Base-by-base conservation (phyloP, 176 grass and related monocot genomes). In the Avena sativa region DNA sequence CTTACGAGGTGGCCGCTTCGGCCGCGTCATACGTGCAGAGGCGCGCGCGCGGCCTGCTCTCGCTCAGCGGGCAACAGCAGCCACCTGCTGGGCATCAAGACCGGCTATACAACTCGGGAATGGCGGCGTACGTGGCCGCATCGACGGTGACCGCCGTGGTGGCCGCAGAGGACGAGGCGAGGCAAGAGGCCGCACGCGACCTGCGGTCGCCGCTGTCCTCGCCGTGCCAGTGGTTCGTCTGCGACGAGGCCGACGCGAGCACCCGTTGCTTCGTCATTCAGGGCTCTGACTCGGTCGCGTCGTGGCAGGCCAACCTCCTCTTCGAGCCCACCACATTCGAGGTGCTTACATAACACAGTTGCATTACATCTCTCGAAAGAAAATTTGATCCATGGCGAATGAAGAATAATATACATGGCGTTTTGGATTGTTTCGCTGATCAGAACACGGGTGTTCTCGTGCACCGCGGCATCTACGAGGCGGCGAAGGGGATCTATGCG, bases 381-480 rank as follows among this genome's bases (percentile, higher is more conserved):
- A 21, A 57, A 53, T 28, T 55, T 4, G 11, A 51, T 68, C 46
- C 79, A 51, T 69, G 79, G 61, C 79, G 44, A 52, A 49, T 66
- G 17, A 20, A 61, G 70, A 43, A 43, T 47, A 53, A 2, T 6
- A 10, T 32, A n/a, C 8, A 4, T 19, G n/a, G 9, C 32, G 6
- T 65, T 74, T 21, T 20, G 1, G 44, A 14, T 61, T 61, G 44
- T 16, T 63, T 12, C 40, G 26, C 66, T 23, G 12, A 74, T 62
- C 79, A 94, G 90, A 68, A 69, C 53, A 98, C 90, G 0, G 92
- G 92, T 14, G 97, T 92, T 14, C 92, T 94, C 14, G 97, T 99
- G 44, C 97, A 99, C 85, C 89, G 97, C 12, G 97, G 97, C 57
- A 99, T 99, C 86, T 99, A 99, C 80, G 97, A 99, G 89, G 97